Evolutionary conservation across 139 green algal genomes (phyloP).

Genomic region (Trebouxia sp.): DNA sequence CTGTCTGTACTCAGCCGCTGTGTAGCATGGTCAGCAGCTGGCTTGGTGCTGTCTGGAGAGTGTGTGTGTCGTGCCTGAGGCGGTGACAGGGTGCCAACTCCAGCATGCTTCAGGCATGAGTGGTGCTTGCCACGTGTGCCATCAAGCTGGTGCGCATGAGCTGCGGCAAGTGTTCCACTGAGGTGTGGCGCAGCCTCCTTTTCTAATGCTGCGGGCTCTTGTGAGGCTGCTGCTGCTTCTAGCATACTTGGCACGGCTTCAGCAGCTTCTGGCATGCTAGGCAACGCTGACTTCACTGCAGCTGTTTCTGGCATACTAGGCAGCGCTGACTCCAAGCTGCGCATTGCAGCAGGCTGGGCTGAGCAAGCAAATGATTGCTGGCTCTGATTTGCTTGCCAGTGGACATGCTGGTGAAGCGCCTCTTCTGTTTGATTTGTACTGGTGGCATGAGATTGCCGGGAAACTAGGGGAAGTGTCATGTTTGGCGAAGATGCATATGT

Average conservation of each 20-base stretch:
- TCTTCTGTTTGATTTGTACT: neutral
- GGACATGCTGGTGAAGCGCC: neutral
- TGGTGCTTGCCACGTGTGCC: neutral
- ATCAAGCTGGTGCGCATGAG: neutral
- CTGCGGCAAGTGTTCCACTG: too few species aligned
- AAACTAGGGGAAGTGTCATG: neutral
- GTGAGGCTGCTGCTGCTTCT: neutral
- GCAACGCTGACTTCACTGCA: neutral
- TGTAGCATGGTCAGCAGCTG: neutral
- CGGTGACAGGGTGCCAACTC: neutral
- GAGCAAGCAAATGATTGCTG: too few species aligned
- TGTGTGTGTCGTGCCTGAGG: neutral
- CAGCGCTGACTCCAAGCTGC: neutral
- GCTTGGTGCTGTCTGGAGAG: neutral
- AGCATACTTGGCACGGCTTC: too few species aligned
- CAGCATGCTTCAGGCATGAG: constrained; percentile 8
- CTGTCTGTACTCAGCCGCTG: neutral
- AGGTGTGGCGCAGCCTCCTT: neutral
- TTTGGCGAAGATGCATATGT: constrained; percentile 8
- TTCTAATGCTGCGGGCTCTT: neutral
- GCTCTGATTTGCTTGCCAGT: neutral
- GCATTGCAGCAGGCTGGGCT: neutral
- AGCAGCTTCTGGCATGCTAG: too few species aligned
- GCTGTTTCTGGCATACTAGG: neutral
- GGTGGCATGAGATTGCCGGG: neutral